Conservation (phyloP, 2,329 filamentous ascomycete genomes). For the Alternaria incomplexa region DNA sequence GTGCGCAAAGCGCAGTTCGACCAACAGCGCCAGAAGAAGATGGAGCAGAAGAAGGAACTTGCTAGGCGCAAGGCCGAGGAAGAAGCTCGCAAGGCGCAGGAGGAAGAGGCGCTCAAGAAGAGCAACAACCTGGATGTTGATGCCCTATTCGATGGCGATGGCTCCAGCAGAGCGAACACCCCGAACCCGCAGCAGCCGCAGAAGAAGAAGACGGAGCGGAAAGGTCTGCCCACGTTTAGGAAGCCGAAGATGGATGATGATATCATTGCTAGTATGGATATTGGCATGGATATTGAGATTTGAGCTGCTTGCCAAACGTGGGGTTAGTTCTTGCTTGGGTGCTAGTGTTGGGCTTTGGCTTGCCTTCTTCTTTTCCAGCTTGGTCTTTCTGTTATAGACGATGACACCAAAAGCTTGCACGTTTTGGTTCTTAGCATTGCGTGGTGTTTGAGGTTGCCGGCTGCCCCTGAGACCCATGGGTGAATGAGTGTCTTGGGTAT, state of each 20-base stretch:
- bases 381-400: neutral
- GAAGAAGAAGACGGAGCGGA: slow-evolving; percentile 61
- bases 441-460: neutral
- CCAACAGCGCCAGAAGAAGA: slow-evolving; percentile 60
- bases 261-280: slow-evolving; percentile 84
- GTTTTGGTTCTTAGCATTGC: neutral
- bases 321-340: neutral
- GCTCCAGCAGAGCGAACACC: slow-evolving; percentile 48
- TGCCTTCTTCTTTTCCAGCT: neutral
- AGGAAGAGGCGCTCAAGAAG: slow-evolving; percentile 34
- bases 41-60: slow-evolving; percentile 54
- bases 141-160: slow-evolving; percentile 56
- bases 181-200: slow-evolving; percentile 57
- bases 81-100: slow-evolving; percentile 54
- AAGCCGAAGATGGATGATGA: slow-evolving; percentile 88
- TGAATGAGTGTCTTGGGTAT: neutral
- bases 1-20: slow-evolving; percentile 89
- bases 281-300: slow-evolving; percentile 92
- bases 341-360: neutral
- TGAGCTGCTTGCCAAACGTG: slow-evolving; percentile 43
- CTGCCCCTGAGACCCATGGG: neutral
- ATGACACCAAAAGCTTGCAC: neutral
- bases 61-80: slow-evolving; percentile 55
- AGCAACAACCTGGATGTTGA: slow-evolving; percentile 47
- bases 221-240: slow-evolving; percentile 71